phyloP scores from a whole-genome alignment of 2,329 filamentous ascomycete genomes.

The Canariomyces notabilis region DNA sequence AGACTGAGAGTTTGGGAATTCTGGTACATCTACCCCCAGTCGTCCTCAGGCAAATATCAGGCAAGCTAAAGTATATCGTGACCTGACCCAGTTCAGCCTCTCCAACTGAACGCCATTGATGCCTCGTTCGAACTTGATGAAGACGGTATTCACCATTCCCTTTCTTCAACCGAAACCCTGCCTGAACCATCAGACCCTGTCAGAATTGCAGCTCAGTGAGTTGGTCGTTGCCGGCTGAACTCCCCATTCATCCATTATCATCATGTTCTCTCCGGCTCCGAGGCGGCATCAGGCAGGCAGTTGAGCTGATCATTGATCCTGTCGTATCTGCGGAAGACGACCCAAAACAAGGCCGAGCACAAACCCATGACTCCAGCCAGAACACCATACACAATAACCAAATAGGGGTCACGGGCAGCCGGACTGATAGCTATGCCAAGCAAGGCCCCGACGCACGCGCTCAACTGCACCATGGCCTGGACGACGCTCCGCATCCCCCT shows the following conservation, averaged over 20 bases:
- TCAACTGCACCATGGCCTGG: constrained; percentile 27
- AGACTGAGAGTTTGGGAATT: too few relatives aligned
- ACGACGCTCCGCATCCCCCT: constrained; percentile 34
- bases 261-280: background rate
- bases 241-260: background rate
- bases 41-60: too few relatives aligned
- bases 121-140: too few relatives aligned
- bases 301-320: constrained; percentile 7
- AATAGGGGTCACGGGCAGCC: constrained; percentile 15
- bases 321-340: constrained; percentile 12
- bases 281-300: background rate
- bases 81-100: too few relatives aligned
- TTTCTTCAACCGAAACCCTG: too few relatives aligned
- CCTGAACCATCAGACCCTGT: too few relatives aligned
- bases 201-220: too few relatives aligned
- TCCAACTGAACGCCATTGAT: too few relatives aligned
- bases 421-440: constrained; percentile 23
- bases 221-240: too few relatives aligned
- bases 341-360: constrained; percentile 10
- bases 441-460: constrained; percentile 16
- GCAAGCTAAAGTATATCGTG: too few relatives aligned
- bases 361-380: constrained; percentile 10
- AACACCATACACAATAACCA: constrained; percentile 12
- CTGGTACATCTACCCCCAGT: too few relatives aligned
- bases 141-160: too few relatives aligned